Conservation (phyloP, 1,284 basidiomycete species). For the Trichosporon sp. region DNA sequence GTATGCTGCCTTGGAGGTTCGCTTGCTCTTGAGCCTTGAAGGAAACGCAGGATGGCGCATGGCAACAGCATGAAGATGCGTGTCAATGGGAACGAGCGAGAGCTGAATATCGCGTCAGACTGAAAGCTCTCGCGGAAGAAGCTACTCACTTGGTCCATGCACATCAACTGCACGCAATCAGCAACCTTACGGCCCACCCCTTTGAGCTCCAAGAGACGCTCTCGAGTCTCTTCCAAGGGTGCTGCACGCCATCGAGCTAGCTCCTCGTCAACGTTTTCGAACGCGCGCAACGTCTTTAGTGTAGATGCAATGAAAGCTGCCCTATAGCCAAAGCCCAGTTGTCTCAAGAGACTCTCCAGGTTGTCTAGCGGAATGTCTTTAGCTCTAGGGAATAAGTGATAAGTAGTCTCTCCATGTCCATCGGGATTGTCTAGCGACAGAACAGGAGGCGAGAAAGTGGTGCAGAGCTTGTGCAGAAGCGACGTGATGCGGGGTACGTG, state of each 20-base stretch:
- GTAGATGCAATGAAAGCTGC: slow-evolving; percentile 83
- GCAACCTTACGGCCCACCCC: slow-evolving; percentile 95
- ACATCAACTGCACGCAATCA: slow-evolving; percentile 92
- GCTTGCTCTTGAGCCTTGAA: slow-evolving; percentile 44
- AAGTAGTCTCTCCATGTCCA: slow-evolving; percentile 43
- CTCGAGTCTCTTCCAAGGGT: slow-evolving; percentile 47
- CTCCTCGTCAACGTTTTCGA: slow-evolving; percentile 35
- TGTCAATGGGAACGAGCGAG: slow-evolving; percentile 84
- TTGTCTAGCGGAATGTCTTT: slow-evolving; percentile 58
- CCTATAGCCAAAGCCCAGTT: slow-evolving; percentile 91
- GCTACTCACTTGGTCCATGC: slow-evolving; percentile 77
- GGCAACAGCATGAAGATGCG: slow-evolving; percentile 83
- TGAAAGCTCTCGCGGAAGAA: too few species aligned
- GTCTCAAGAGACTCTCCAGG: slow-evolving; percentile 64
- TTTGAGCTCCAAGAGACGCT: slow-evolving; percentile 69
- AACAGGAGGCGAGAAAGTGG: slow-evolving; percentile 63
- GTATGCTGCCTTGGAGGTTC: slow-evolving; percentile 72
- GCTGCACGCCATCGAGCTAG: slow-evolving; percentile 21
- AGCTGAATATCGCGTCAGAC: slow-evolving; percentile 52
- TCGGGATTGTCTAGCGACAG: slow-evolving; percentile 37
- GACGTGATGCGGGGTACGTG: slow-evolving; percentile 87
- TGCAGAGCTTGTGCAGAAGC: slow-evolving; percentile 67
- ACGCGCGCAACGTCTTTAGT: slow-evolving; percentile 60
- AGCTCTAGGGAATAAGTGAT: slow-evolving; percentile 79
- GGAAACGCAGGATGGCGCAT: slow-evolving; percentile 72